Evolutionary conservation across 2,329 filamentous ascomycete species (phyloP).

Genomic region (Exophiala sideris): DNA sequence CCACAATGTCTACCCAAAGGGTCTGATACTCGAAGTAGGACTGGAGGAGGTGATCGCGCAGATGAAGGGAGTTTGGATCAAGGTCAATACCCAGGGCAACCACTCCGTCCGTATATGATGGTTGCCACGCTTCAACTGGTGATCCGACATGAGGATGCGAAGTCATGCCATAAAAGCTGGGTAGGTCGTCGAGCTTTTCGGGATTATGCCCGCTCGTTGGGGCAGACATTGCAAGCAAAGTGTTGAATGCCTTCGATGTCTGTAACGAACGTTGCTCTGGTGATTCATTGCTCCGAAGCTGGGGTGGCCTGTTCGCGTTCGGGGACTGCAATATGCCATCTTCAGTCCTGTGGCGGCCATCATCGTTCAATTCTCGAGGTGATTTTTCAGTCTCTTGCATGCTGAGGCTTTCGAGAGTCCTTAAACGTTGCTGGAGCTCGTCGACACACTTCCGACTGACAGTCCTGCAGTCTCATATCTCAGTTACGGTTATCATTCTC

Average conservation of each 20-base stretch:
- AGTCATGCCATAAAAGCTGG: not conserved
- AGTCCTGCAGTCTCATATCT: not conserved
- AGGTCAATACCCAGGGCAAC: constrained; percentile 2
- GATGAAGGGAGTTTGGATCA: not conserved
- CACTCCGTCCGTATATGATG: not conserved
- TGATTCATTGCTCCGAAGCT: too few relatives aligned
- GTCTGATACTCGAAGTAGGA: constrained; percentile 1
- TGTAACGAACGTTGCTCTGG: too few relatives aligned
- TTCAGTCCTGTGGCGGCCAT: too few relatives aligned
- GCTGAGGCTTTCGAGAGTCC: not conserved
- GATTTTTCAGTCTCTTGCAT: not conserved
- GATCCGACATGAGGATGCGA: constrained; percentile 3
- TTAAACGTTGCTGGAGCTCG: constrained; percentile 1
- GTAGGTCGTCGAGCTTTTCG: not conserved
- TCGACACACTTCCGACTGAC: constrained; percentile 3
- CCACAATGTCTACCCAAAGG: not conserved
- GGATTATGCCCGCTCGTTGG: too few relatives aligned
- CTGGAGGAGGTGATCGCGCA: constrained; percentile 1
- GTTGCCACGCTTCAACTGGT: not conserved
- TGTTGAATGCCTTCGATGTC: too few relatives aligned
- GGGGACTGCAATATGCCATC: too few relatives aligned
- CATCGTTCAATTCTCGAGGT: not conserved
- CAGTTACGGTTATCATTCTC: not conserved
- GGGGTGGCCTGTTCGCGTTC: too few relatives aligned
- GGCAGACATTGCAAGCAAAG: too few relatives aligned